These are phyloP conservation scores for Podila minutissima DNA, from an alignment of 192 early-diverging fungal species.

Conservation along the genomic window DNA sequence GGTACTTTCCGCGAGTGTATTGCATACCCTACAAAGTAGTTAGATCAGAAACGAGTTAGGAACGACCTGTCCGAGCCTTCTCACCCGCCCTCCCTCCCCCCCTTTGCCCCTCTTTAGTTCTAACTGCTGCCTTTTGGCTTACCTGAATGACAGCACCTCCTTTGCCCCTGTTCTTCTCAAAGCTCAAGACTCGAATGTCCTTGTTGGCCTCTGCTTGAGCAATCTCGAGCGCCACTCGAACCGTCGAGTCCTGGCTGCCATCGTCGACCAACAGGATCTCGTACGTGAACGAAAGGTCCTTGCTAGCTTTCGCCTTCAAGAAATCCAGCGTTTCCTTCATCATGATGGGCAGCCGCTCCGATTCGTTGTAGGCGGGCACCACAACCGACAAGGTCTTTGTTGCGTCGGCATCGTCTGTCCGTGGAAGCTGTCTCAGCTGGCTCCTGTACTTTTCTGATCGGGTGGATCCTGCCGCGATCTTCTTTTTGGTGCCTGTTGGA, in stretches of 20 bases:
- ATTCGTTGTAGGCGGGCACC: constrained; percentile 94
- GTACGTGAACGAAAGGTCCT: constrained; percentile 65
- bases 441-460: constrained; percentile 64
- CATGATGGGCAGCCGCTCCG: constrained; percentile 83
- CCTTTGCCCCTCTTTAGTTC: not conserved
- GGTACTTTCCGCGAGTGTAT: constrained; percentile 72
- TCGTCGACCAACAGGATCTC: constrained; percentile 96
- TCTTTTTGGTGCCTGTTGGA: constrained; percentile 4
- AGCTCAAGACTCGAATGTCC: constrained; percentile 77
- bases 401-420: constrained; percentile 55
- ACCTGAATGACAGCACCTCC: constrained; percentile 94
- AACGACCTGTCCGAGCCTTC: not conserved
- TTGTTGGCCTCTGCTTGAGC: constrained; percentile 62
- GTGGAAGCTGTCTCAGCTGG: constrained; percentile 52
- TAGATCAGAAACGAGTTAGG: not conserved
- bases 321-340: constrained; percentile 81
- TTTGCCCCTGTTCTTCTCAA: constrained; percentile 90
- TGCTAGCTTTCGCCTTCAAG: constrained; percentile 57
- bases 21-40: constrained; percentile 82
- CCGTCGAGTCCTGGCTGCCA: constrained; percentile 84
- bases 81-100: not conserved
- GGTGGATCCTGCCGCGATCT: constrained; percentile 55
- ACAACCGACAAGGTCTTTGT: constrained; percentile 76
- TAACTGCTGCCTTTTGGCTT: not conserved
- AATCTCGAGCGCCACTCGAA: constrained; percentile 71